These are phyloP conservation scores for Hortiboletus rubellus DNA, from an alignment of 1,284 basidiomycete species.

Conservation along the genomic window DNA sequence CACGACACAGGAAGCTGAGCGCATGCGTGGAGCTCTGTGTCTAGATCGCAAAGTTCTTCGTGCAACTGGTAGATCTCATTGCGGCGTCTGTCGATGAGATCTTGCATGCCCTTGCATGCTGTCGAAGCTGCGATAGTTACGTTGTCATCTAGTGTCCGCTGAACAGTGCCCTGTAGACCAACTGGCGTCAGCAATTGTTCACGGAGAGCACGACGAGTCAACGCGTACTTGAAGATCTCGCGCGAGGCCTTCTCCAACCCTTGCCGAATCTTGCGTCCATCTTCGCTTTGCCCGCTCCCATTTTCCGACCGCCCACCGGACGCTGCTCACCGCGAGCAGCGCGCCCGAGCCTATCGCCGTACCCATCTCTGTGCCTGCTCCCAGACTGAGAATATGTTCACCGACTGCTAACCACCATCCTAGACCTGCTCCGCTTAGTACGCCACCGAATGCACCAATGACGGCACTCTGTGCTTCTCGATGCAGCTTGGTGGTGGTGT, in stretches of 20 bases:
- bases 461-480: slow-evolving; percentile 63
- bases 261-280: slow-evolving; percentile 75
- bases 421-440: slow-evolving; percentile 45
- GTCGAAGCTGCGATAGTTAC: slow-evolving; percentile 45
- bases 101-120: slow-evolving; percentile 47
- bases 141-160: slow-evolving; percentile 47
- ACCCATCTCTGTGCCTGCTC: slow-evolving; percentile 47
- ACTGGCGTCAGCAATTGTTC: not conserved
- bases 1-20: slow-evolving; percentile 9
- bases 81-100: slow-evolving; percentile 49
- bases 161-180: slow-evolving; percentile 44
- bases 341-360: slow-evolving; percentile 65
- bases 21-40: slow-evolving; percentile 43
- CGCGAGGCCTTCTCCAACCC: slow-evolving; percentile 69
- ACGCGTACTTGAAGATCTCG: slow-evolving; percentile 66
- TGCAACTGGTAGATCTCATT: slow-evolving; percentile 40
- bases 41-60: slow-evolving; percentile 47
- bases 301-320: slow-evolving; percentile 66
- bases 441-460: slow-evolving; percentile 50
- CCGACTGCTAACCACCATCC: slow-evolving; percentile 50
- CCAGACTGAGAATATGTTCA: slow-evolving; percentile 40
- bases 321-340: slow-evolving; percentile 50
- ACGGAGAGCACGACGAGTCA: slow-evolving; percentile 6
- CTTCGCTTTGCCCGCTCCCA: slow-evolving; percentile 72
- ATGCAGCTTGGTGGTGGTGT: slow-evolving; percentile 66